A percentile compares a stretch with the other conserved stretches of the same genome.
Evolutionary conservation across 164 flowering plant genomes (phyloP).

Genomic region (Chimonanthus praecox): DNA sequence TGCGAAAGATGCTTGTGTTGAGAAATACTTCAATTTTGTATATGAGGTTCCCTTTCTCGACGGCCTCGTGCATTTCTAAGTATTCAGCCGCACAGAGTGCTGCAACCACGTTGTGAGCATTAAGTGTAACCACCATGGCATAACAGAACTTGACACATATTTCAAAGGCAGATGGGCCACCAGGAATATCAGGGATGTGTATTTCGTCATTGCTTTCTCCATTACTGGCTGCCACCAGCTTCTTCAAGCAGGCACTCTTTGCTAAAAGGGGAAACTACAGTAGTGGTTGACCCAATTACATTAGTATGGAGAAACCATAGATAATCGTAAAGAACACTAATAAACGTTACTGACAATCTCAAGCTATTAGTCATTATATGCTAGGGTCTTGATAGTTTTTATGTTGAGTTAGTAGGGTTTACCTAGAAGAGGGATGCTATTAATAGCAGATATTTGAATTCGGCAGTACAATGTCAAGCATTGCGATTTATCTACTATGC

Average conservation of each 20-base stretch:
- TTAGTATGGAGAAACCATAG: not conserved
- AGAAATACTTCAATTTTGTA: slow-evolving; percentile 86
- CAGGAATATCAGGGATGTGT: slow-evolving; percentile 72
- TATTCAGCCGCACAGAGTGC: slow-evolving; percentile 90
- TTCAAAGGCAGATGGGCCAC: slow-evolving; percentile 88
- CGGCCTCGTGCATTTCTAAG: slow-evolving; percentile 77
- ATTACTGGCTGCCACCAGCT: slow-evolving; percentile 44
- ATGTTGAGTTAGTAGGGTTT: not conserved
- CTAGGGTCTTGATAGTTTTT: not conserved
- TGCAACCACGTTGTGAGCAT: slow-evolving; percentile 76
- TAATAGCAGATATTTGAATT: not conserved
- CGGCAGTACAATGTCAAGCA: not conserved
- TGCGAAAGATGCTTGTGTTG: slow-evolving; percentile 70
- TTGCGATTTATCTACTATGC: not conserved
- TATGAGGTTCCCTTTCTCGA: slow-evolving; percentile 85
- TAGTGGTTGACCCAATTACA: not conserved
- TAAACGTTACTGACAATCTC: not conserved
- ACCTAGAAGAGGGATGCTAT: not conserved
- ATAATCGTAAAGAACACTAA: not conserved
- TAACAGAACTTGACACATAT: slow-evolving; percentile 95
- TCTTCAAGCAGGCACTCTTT: slow-evolving; percentile 70
- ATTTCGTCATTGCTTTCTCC: slow-evolving; percentile 54
- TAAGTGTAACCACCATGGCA: slow-evolving; percentile 85
- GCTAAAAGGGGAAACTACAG: slow-evolving; percentile 95
- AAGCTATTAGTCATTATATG: not conserved